Evolutionary conservation across 768 basidiomycete genomes (phyloP), one percentile per base, ranked within the genome.

Genomic region (Podaxis sp.): DNA sequence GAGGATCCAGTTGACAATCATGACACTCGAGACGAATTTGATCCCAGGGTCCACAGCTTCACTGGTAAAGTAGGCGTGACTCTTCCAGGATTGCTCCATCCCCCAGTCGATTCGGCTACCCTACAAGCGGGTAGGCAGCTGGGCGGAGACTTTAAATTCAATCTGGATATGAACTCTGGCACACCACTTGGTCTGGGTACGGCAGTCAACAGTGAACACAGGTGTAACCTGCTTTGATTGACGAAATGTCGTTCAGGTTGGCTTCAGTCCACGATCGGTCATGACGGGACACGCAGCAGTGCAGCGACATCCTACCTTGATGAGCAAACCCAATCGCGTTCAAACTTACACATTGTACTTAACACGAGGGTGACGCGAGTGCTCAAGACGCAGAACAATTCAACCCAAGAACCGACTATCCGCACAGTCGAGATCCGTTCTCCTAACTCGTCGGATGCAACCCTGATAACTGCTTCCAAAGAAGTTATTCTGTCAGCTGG

Each of bases 261-360:
- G 64, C 17, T 62, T 4, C 64, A 65, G 33, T 62, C 48, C 5
- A 57, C 64, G 7, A 52, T 65, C 20, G 60, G 64, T 1, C 58
- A 50, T 22, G 56, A 52, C n/a, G 60, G 64, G 7, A 57, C 38
- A 2, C 44, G 64, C 10, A 61, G 60, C 24, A 62, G 60, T 11
- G 49, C 64, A 36, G 64, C 64, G 11, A 61, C 64, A 2, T 56
- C 64, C 17, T 65, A 65, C 30, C 69, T 73, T 33, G 64, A 56
- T 0, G 15, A 66, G n/a, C 44, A 17, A 17, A 46, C 44, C 36
- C 56, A 68, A 5, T 53, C 46, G 0, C 70, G 75, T 4, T 28
- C 48, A n/a, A 78, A 78, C 57, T 48, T 78, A 17, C 62, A 75
- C 38, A 68, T 78, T 17, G 40, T 78, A 3, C 37, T 73, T 4